Conservation (phyloP, 75 land plant genomes). For the Cupressus sempervirens region DNA sequence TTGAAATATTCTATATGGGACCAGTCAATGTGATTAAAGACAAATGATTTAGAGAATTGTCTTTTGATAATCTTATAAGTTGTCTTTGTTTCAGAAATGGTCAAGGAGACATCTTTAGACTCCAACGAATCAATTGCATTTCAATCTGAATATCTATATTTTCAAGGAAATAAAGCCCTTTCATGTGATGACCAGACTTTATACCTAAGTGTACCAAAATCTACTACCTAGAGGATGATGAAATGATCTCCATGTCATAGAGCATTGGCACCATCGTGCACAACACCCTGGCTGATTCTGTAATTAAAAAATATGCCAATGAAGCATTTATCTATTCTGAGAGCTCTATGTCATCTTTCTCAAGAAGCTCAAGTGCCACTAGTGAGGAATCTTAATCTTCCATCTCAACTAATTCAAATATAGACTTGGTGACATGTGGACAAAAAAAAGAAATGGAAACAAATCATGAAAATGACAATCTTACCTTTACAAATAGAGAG, state of each 20-base stretch:
- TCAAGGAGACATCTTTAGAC: background rate
- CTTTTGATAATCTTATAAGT: background rate
- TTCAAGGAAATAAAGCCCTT: background rate
- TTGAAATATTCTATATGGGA: background rate
- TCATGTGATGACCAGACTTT: background rate
- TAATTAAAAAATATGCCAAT: background rate
- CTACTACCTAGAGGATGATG: background rate
- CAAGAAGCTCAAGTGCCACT: slow-evolving; percentile 6
- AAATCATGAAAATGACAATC: background rate
- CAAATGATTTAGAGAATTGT: background rate
- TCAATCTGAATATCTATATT: background rate
- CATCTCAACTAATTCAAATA: background rate
- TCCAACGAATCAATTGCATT: background rate
- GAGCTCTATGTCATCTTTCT: background rate
- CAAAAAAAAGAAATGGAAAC: background rate
- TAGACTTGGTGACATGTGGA: background rate
- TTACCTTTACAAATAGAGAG: background rate
- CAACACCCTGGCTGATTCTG: background rate
- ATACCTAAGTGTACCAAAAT: background rate
- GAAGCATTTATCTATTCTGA: background rate
- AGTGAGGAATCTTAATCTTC: background rate
- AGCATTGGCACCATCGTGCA: background rate
- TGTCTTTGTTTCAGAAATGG: background rate
- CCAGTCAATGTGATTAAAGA: background rate
- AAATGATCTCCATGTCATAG: background rate